Evolutionary conservation across 345 rosid species (phyloP), one percentile per base, ranked within the genome.

Genomic region (Sapria himalayana): DNA sequence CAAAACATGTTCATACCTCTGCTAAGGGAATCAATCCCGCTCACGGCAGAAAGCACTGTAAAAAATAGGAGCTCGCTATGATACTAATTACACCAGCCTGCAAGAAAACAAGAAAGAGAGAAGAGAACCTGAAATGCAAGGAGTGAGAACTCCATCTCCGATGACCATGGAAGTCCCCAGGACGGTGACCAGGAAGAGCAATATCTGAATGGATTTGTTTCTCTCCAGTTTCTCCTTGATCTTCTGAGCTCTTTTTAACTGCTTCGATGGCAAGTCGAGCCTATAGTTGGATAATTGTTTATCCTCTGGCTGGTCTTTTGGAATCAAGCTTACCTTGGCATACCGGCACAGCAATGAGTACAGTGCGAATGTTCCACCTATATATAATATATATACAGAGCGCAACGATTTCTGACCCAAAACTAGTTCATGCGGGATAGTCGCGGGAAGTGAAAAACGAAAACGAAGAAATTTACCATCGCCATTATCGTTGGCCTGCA

Each of bases 141-240:
- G 92, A 35, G 91, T 77, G 27, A 85, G 80, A 36, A 85, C 47
- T 0, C 93, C 92, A 33, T 85, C 96, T 1, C 92, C 93, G 2
- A 73, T 74, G 18, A 77, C 78, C 85, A 85, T 77, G 19, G 85
- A 72, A 43, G 93, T 77, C 3, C 80, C 93, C 7, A 74, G 69
- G 27, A 80, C 70, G 6, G 91, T 72, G 25, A 80, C 55, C 1
- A 73, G 45, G 58, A 85, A 85, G 25, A 85, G 72, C 5, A 58
- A 0, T 25, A 60, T 29, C 51, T 73, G 51, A 15, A 65, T 42
- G 3, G 9, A 9, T 41, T 22, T 50, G 33, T 54, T 72, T 8
- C 17, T 58, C 58, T 77, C 82, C 0, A 80, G 59, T 62, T 41
- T 58, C 22, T 61, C 50, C 58, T 70, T 78, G 33, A 67, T 51